phyloP scores from a whole-genome alignment of 2,329 filamentous ascomycete species.

The Monilinia laxa region DNA sequence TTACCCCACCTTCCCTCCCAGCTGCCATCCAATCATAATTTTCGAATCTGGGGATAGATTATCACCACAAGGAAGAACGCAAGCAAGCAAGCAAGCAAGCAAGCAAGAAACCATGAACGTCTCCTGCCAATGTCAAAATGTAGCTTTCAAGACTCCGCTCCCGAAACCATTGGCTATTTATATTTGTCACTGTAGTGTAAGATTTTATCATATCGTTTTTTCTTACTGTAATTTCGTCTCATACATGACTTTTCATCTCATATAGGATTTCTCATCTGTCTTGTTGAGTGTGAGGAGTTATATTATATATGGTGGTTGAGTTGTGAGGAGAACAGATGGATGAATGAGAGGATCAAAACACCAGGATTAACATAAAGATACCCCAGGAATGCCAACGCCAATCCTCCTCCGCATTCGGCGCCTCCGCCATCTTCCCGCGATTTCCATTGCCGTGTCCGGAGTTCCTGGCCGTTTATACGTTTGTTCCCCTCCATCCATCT shows the following conservation, averaged over 20 bases:
- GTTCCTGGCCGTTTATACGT: slow-evolving; percentile 15
- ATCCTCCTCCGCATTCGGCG: slow-evolving; percentile 18
- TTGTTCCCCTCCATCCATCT: not conserved
- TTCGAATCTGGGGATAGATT: not conserved
- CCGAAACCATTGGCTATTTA: slow-evolving; percentile 18
- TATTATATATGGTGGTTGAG: not conserved
- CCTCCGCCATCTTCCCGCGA: slow-evolving; percentile 20
- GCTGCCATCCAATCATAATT: not conserved
- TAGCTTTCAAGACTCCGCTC: slow-evolving; percentile 21
- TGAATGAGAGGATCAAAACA: not conserved
- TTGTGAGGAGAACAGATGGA: not conserved
- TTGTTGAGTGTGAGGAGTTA: not conserved
- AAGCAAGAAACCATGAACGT: slow-evolving; percentile 14
- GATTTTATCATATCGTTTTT: not conserved
- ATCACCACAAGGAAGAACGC: not conserved
- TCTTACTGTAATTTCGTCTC: too few species aligned
- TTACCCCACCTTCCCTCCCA: not conserved
- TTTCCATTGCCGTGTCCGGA: slow-evolving; percentile 13
- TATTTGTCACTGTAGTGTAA: slow-evolving; percentile 22
- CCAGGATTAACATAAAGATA: not conserved
- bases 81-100: not conserved
- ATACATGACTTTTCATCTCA: too few species aligned
- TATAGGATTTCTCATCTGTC: too few species aligned
- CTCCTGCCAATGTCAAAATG: slow-evolving; percentile 16
- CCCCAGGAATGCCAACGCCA: slow-evolving; percentile 15